Evolutionary conservation across 202 grass and related monocot genomes (phyloP).

Genomic region (Zoysia matrella): DNA sequence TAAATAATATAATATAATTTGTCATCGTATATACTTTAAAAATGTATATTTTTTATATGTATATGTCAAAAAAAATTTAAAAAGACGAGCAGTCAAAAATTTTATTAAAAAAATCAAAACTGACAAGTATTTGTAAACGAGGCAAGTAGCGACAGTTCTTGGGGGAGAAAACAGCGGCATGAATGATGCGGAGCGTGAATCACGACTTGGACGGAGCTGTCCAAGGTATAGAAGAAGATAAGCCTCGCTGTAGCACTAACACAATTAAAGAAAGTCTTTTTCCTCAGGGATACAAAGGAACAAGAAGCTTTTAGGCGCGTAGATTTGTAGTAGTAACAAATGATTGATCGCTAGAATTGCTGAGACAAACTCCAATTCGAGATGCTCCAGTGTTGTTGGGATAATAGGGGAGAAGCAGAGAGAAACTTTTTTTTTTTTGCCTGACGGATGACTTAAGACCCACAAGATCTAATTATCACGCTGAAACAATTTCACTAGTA

Average conservation of each 20-base stretch:
- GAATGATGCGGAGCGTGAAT: not conserved
- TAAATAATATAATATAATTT: too few species aligned
- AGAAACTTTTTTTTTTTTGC: not conserved
- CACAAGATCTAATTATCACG: conserved; percentile 21
- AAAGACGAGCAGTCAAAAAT: too few species aligned
- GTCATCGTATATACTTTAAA: too few species aligned
- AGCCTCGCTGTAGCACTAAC: conserved; percentile 18
- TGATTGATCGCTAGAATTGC: conserved; percentile 11
- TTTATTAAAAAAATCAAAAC: too few species aligned
- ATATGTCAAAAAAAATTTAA: too few species aligned
- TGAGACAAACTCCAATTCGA: conserved; percentile 44
- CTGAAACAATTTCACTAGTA: conserved; percentile 12
- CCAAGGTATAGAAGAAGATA: not conserved
- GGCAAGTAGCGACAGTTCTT: conserved; percentile 21
- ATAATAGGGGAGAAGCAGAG: not conserved
- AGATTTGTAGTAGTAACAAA: conserved; percentile 41
- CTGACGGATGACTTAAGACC: conserved; percentile 2
- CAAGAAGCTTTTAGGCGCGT: conserved; percentile 26
- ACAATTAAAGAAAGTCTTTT: conserved; percentile 15
- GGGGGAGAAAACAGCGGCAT: not conserved
- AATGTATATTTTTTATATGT: too few species aligned
- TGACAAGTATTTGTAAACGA: too few species aligned
- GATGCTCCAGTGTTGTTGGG: conserved; percentile 34
- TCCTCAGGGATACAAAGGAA: conserved; percentile 30
- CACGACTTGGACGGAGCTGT: conserved; percentile 4